Base-by-base conservation (phyloP, 495 filamentous ascomycete species). In the Clohesyomyces aquaticus region DNA sequence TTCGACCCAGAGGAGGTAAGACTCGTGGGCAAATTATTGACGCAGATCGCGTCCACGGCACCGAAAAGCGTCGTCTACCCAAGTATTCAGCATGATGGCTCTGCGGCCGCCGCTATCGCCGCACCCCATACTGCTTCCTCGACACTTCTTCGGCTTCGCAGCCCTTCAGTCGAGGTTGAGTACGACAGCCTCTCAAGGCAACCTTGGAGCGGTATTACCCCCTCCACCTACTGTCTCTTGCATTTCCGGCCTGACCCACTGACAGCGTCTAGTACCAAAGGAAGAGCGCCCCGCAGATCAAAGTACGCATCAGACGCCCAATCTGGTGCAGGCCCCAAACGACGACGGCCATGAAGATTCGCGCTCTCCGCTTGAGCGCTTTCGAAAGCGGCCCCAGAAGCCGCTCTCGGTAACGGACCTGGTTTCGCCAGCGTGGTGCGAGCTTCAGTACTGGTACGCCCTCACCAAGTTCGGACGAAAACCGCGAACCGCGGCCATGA, bases 331-430 rank as follows among this genome's bases (percentile, higher is more conserved):
- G 18, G 6, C 19, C 16, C 3, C n/a, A n/a, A 23, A 18, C 8
- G 42, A 19, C 23, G n/a, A 25, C 61, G 41, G 26, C 4, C 25
- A 28, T 16, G 22, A 53, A 25, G 82, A 84, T 66, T 58, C 76
- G 4, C 76, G 80, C 29, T 82, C 88, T 0, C 88, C 86, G 0
- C 75, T 89, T 23, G 83, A 91, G 57, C 87, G 91, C 29, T 98
- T 96, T 71, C 87, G 94, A 22, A 85, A 83, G 1, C 81, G 82
- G 21, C 90, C 90, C 0, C 87, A 83, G 66, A 93, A 90, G 67
- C 83, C 89, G 0, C 83, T 98, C n/a, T 91, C 89, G 0, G 94
- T 98, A 3, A 90, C 91, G 1, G 94, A 98, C 74, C 72, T 98
- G 43, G 83, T 93, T 1, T 88, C 88, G 14, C 91, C 91, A 1